A percentile compares a stretch with the other conserved stretches of the same genome.
These are phyloP conservation scores for Nymphaea colorata DNA, from an alignment of 164 flowering plant species.

Conservation along the genomic window DNA sequence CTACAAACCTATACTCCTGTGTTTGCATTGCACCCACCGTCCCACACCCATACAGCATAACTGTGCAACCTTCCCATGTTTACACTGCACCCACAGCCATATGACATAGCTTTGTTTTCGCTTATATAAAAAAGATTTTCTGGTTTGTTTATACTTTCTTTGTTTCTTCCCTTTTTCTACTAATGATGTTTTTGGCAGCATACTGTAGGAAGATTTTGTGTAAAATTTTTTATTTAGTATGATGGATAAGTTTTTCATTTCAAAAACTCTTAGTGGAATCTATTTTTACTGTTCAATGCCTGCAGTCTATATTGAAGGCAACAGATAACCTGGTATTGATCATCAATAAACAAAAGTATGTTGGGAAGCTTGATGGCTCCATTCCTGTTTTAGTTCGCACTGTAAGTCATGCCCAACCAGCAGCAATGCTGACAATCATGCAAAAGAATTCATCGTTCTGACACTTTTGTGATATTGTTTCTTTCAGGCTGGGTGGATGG, in stretches of 20 bases:
- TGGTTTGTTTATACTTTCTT: no score
- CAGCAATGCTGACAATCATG: neutral
- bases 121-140: no score
- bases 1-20: no score
- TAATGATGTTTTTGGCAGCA: neutral
- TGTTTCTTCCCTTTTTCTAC: neutral
- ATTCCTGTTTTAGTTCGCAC: slow-evolving; percentile 45
- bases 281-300: neutral
- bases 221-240: no score
- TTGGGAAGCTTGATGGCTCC: slow-evolving; percentile 39
- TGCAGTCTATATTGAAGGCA: slow-evolving; percentile 36
- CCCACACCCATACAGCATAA: no score
- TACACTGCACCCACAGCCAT: no score
- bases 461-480: neutral
- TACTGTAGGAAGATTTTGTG: no score
- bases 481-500: slow-evolving; percentile 54
- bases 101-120: no score
- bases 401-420: slow-evolving; percentile 20
- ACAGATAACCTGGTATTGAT: slow-evolving; percentile 38
- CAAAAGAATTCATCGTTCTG: neutral
- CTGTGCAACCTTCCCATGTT: no score
- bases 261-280: no score
- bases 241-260: no score
- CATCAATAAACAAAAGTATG: slow-evolving; percentile 29
- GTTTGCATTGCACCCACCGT: no score